Evolutionary conservation across 1,284 basidiomycete species (phyloP).

Genomic region (Dichomitus squalens): DNA sequence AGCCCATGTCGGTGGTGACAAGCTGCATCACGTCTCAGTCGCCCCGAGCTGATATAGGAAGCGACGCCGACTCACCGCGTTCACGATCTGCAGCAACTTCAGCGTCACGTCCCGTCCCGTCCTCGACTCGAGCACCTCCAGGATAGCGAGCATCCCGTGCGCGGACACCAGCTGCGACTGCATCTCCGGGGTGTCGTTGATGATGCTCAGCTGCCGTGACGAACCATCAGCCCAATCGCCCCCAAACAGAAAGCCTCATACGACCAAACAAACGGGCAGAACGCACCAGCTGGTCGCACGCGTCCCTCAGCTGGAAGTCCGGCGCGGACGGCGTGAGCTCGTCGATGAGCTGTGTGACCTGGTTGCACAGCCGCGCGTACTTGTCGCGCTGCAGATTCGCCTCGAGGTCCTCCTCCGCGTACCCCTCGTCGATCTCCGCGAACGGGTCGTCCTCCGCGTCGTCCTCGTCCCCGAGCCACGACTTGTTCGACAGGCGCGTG

Average conservation of each 20-base stretch:
- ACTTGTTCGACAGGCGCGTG: slow-evolving; percentile 82
- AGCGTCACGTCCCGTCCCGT: slow-evolving; percentile 83
- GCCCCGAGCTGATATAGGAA: background rate
- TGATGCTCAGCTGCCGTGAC: slow-evolving; percentile 64
- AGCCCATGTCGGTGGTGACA: slow-evolving; percentile 82
- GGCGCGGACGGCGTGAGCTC: slow-evolving; percentile 80
- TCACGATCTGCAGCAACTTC: slow-evolving; percentile 87
- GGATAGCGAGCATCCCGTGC: slow-evolving; percentile 92
- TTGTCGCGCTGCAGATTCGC: slow-evolving; percentile 90
- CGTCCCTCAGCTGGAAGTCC: slow-evolving; percentile 79
- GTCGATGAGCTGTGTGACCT: slow-evolving; percentile 85
- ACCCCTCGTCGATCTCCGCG: slow-evolving; percentile 94
- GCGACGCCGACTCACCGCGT: slow-evolving; percentile 61
- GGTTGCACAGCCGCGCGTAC: slow-evolving; percentile 81
- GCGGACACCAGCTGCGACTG: slow-evolving; percentile 86
- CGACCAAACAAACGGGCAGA: background rate
- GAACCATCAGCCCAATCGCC: background rate
- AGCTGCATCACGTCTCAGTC: slow-evolving; percentile 53
- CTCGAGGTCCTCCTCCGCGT: slow-evolving; percentile 86
- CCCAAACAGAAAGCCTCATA: background rate
- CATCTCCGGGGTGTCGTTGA: slow-evolving; percentile 88
- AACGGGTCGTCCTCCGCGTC: slow-evolving; percentile 94
- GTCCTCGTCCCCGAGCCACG: slow-evolving; percentile 83
- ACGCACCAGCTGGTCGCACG: slow-evolving; percentile 86
- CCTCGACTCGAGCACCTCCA: slow-evolving; percentile 89